A percentile compares a stretch with the other conserved stretches of the same genome.
These are phyloP conservation scores for Phytophthora macrochlamydospora DNA, from an alignment of 352 stramenopile genomes.

Conservation along the genomic window DNA sequence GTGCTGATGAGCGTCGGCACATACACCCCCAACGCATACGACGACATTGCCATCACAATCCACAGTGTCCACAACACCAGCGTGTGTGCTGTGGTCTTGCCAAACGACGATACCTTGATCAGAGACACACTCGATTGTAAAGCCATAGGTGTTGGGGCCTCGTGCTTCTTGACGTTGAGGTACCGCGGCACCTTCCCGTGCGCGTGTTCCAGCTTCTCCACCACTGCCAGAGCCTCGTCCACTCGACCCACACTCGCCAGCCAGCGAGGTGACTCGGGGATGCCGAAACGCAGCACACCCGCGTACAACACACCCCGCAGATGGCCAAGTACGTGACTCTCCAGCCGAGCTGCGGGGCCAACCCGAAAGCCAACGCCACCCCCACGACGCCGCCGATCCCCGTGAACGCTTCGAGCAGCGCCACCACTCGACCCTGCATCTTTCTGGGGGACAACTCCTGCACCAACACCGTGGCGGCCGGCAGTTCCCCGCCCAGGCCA, in stretches of 20 bases:
- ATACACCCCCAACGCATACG: conserved; percentile 38
- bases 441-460: conserved; percentile 35
- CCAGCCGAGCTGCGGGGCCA: conserved; percentile 39
- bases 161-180: conserved; percentile 16
- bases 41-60: conserved; percentile 35
- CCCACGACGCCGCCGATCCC: conserved; percentile 38
- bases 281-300: conserved; percentile 21
- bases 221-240: conserved; percentile 31
- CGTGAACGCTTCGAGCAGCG: conserved; percentile 38
- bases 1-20: conserved; percentile 41
- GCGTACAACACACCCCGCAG: conserved; percentile 28
- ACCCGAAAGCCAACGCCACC: conserved; percentile 25
- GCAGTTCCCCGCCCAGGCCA: conserved; percentile 44
- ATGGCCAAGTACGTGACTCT: conserved; percentile 31
- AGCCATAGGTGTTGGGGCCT: conserved; percentile 5
- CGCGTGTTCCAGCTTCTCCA: conserved; percentile 35
- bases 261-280: conserved; percentile 52
- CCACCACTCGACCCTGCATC: conserved; percentile 35
- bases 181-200: conserved; percentile 11
- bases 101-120: conserved; percentile 3
- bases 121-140: neutral
- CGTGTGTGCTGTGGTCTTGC: conserved; percentile 15
- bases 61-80: conserved; percentile 40
- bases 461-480: conserved; percentile 34
- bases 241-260: conserved; percentile 26